Evolutionary conservation across 768 basidiomycete species (phyloP).

Genomic region (Lentinula edodes): DNA sequence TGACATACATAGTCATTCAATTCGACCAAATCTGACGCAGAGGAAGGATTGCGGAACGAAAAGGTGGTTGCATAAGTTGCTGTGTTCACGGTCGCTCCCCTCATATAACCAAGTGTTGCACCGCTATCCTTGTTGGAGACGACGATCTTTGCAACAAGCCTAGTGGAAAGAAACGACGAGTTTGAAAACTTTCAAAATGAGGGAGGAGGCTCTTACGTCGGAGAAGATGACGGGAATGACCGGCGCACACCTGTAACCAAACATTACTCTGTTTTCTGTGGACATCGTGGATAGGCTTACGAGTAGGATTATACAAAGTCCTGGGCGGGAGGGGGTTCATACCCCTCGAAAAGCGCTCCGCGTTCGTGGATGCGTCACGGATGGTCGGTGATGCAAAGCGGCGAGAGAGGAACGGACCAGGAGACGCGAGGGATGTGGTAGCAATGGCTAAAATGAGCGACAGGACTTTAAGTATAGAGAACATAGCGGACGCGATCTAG

Average conservation of each 20-base stretch:
- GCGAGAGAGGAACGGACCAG: background rate
- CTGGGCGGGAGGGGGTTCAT: background rate
- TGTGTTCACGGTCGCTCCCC: background rate
- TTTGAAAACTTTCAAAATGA: background rate
- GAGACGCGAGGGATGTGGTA: background rate
- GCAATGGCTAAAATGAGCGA: background rate
- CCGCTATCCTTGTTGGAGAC: background rate
- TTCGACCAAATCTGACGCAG: background rate
- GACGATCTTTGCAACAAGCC: background rate
- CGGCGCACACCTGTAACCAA: background rate
- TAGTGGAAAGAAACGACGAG: background rate
- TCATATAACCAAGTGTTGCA: background rate
- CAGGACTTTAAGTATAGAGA: background rate
- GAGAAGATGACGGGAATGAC: background rate
- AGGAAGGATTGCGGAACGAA: background rate
- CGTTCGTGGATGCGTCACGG: background rate
- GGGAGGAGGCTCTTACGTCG: background rate
- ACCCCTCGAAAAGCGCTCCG: background rate
- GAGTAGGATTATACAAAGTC: background rate
- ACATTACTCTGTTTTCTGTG: background rate
- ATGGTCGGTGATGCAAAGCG: background rate
- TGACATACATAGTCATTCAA: background rate
- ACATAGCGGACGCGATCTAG: background rate
- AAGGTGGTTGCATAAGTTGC: background rate
- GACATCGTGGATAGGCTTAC: background rate